A percentile compares a stretch with the other conserved stretches of the same genome.
phyloP scores from a whole-genome alignment of 805 yeast species.

The Scheffersomyces amazonensis region DNA sequence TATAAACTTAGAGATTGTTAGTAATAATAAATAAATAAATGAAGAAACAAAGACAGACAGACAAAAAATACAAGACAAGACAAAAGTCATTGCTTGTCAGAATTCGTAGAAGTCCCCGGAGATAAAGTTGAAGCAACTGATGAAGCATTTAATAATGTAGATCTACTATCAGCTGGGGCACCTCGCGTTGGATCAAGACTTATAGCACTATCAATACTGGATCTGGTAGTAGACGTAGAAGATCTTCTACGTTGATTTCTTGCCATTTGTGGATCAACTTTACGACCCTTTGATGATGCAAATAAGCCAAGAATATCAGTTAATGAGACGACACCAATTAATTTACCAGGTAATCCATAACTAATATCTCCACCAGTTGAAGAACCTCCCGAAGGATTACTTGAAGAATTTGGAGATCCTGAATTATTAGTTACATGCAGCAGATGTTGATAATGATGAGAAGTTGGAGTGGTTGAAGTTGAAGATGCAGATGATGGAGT shows the following conservation, averaged over 20 bases:
- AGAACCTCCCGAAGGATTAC: background rate
- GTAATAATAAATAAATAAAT: too few species aligned
- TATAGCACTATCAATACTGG: conserved; percentile 8
- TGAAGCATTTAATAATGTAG: background rate
- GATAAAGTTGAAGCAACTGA: background rate
- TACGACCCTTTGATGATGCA: conserved; percentile 63
- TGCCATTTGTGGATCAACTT: conserved; percentile 81
- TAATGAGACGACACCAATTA: conserved; percentile 87
- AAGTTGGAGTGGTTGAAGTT: conserved; percentile 8
- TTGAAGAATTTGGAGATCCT: background rate
- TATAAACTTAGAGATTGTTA: too few species aligned
- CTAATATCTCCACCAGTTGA: background rate
- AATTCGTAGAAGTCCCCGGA: too few species aligned
- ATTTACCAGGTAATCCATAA: conserved; percentile 66
- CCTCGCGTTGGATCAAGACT: conserved; percentile 1
- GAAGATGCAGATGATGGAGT: conserved; percentile 2
- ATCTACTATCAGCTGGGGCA: background rate
- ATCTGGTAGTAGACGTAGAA: conserved; percentile 27
- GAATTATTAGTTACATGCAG: conserved; percentile 3
- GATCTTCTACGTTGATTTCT: conserved; percentile 84
- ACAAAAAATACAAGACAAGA: too few species aligned
- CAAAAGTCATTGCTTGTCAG: too few species aligned
- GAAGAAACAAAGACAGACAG: too few species aligned
- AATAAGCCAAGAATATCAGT: conserved; percentile 85
- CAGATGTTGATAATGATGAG: too few species aligned